Base-by-base conservation (phyloP, 768 basidiomycete genomes). In the Termitomyces sp. region DNA sequence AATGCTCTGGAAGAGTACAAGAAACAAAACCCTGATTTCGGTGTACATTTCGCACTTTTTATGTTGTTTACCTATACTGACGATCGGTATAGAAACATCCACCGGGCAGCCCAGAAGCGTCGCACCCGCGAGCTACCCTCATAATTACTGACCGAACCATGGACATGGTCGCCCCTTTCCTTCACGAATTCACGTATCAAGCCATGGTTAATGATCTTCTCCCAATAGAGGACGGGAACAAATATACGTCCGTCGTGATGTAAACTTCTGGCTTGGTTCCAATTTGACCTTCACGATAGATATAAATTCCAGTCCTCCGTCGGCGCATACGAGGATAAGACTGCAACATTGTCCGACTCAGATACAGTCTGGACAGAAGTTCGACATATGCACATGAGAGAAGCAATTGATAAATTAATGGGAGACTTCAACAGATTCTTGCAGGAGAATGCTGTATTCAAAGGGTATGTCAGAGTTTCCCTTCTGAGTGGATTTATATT, bases 171-270 rank as follows among this genome's bases (percentile, higher is more conserved):
- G 89, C 93, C 2, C 97, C 97, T 1, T 83, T 98, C 59, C 69
- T 97, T 36, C 97, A 99, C 69, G 97, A 98, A 68, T 99, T 99
- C 69, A 98, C 96, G 22, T 99, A 98, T 71, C 97, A 98, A 72
- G 96, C 97, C 0, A 99, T 99, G 97, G 90, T 89, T 49, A 94
- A 95, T 65, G 97, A 99, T 71, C 73, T 99, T 20, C 79, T 99
- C 5, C 88, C 88, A 18, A 91, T 99, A 52, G 83, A 93, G 56
- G 86, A 93, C 60, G 96, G 95, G 26, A 80, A 79, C 9, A 88
- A 82, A 72, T 98, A 98, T 72, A 86, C 83, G 94, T 96, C 63
- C 56, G 93, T 79, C 18, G 5, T 60, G 12, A 50, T 50, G 30
- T 18, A 30, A 14, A 40, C 36, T n/a, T 59, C 42, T 6, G 34